These are phyloP conservation scores for Ochromonas danica DNA, from an alignment of 108 stramenopile genomes.

Conservation along the genomic window DNA sequence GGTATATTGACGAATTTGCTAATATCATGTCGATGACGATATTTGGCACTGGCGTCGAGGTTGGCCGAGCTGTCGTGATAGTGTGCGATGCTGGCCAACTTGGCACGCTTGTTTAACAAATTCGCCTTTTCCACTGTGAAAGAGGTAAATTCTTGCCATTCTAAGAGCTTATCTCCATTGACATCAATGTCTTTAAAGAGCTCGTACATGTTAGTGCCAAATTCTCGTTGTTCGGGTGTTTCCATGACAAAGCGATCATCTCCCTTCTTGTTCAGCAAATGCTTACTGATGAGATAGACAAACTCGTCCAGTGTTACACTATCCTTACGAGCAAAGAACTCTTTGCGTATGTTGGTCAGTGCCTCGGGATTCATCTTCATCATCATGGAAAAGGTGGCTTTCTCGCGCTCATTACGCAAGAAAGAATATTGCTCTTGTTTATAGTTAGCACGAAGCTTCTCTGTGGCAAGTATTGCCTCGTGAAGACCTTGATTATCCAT, in stretches of 20 bases:
- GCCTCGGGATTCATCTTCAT: constrained; percentile 33
- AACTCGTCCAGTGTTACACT: constrained; percentile 16
- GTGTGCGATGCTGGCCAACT: constrained; percentile 43
- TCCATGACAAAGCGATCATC: not conserved
- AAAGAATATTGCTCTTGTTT: not conserved
- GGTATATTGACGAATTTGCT: constrained; percentile 2
- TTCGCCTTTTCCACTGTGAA: constrained; percentile 50
- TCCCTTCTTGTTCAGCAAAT: constrained; percentile 2
- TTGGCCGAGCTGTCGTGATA: constrained; percentile 39
- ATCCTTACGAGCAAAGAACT: constrained; percentile 31
- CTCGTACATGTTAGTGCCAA: constrained; percentile 27
- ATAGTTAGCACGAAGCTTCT: not conserved
- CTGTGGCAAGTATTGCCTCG: not conserved
- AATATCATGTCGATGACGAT: constrained; percentile 20
- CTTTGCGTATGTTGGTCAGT: constrained; percentile 27
- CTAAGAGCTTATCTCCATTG: constrained; percentile 51
- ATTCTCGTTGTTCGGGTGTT: constrained; percentile 35
- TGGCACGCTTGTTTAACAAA: constrained; percentile 44
- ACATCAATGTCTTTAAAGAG: constrained; percentile 44
- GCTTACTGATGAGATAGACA: constrained; percentile 20
- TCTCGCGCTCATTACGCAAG: constrained; percentile 32
- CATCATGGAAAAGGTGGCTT: constrained; percentile 35
- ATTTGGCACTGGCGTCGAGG: not conserved
- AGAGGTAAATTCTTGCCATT: constrained; percentile 51
- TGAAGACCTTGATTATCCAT: not conserved